These are phyloP conservation scores for Phytophthora pluvialis DNA, from an alignment of 352 stramenopile species.

Conservation along the genomic window DNA sequence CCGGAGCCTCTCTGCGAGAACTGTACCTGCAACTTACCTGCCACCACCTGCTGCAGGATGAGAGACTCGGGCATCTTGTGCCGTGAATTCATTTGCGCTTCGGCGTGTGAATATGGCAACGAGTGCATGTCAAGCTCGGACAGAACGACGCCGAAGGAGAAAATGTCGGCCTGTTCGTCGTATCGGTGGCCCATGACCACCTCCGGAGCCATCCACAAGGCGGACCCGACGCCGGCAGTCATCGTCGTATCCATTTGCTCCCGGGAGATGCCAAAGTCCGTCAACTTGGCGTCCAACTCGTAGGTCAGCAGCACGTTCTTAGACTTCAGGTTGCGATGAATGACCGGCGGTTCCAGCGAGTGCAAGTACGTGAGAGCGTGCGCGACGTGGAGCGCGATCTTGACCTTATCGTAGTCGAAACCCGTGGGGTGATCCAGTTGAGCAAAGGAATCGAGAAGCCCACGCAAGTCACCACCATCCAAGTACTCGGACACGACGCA, in stretches of 20 bases:
- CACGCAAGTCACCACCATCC: conserved; percentile 19
- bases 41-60: conserved; percentile 27
- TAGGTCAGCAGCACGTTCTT: conserved; percentile 41
- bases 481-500: conserved; percentile 50
- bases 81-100: conserved; percentile 10
- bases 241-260: conserved; percentile 38
- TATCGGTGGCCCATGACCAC: conserved; percentile 54
- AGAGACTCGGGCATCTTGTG: conserved; percentile 23
- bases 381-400: conserved; percentile 36
- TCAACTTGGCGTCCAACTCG: conserved; percentile 46
- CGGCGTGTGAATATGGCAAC: conserved; percentile 21
- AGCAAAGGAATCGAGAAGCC: conserved; percentile 23
- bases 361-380: conserved; percentile 46
- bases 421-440: conserved; percentile 23
- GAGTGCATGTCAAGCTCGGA: conserved; percentile 36
- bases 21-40: conserved; percentile 16
- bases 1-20: conserved; percentile 20
- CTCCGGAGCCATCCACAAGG: conserved; percentile 46
- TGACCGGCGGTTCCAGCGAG: conserved; percentile 25
- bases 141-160: conserved; percentile 70
- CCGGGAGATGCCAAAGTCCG: conserved; percentile 47
- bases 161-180: conserved; percentile 66
- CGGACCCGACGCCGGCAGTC: conserved; percentile 43
- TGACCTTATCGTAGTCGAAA: conserved; percentile 42
- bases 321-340: conserved; percentile 54